Percentiles rank a stretch among this genome's conserved stretches.
Conservation (phyloP, 1,284 basidiomycete species). For the Cryptococcus sp. region DNA sequence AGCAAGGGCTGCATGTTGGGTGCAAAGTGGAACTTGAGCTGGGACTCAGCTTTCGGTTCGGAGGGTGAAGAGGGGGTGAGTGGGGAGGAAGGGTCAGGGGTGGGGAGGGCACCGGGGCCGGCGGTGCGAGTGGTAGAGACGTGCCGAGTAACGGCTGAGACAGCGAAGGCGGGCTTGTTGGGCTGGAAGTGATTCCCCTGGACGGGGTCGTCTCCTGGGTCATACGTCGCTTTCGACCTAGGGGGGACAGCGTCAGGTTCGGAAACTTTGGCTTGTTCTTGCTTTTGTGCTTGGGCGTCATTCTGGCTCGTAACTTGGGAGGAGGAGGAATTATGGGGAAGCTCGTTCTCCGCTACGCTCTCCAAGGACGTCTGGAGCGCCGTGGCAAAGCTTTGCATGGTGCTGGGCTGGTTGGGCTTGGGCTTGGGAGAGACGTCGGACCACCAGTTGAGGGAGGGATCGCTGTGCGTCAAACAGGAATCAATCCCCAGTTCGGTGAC, state of each 20-base stretch:
- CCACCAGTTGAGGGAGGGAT: conserved; percentile 17
- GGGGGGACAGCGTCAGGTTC: background rate
- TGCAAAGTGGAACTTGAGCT: conserved; percentile 71
- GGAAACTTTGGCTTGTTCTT: background rate
- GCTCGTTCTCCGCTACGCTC: background rate
- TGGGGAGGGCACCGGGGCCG: conserved; percentile 32
- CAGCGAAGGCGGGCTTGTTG: conserved; percentile 4
- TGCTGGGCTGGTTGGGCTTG: background rate
- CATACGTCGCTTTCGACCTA: conserved; percentile 9
- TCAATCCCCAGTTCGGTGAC: background rate
- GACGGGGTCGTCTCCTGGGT: conserved; percentile 19
- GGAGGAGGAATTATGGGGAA: too few relatives aligned
- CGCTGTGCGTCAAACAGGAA: background rate
- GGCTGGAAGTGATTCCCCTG: conserved; percentile 9
- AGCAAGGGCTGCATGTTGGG: conserved; percentile 72
- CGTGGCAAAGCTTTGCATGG: background rate
- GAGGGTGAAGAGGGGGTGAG: background rate
- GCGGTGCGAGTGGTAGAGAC: conserved; percentile 21
- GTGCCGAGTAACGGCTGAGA: conserved; percentile 2
- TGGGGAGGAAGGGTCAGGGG: conserved; percentile 16
- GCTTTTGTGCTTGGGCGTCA: background rate
- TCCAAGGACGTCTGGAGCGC: background rate
- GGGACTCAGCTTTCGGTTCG: conserved; percentile 3
- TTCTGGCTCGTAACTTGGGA: background rate
- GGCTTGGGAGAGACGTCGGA: conserved; percentile 3